Evolutionary conservation across 1,284 basidiomycete genomes (phyloP).

Genomic region (Rhodotorula sp.): DNA sequence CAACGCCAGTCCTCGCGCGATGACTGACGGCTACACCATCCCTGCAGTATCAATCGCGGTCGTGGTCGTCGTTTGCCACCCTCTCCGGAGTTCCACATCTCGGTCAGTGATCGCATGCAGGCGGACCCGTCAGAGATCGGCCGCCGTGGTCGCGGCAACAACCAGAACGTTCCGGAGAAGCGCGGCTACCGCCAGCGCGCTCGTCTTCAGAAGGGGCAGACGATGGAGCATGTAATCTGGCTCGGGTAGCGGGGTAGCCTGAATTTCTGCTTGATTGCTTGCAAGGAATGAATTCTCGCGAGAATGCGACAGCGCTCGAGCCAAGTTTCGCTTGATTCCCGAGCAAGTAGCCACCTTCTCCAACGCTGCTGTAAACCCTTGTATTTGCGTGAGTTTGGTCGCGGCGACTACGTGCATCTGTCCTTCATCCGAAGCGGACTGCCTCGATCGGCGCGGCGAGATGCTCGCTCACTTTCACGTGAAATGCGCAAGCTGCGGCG

Average conservation of each 20-base stretch:
- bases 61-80: conserved; percentile 21
- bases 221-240: neutral
- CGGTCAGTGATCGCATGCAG: conserved; percentile 17
- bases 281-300: no score
- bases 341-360: no score
- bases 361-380: no score
- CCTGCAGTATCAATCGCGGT: conserved; percentile 14
- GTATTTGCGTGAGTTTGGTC: no score
- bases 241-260: conserved; percentile 5
- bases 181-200: conserved; percentile 2
- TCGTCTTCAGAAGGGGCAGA: conserved; percentile 3
- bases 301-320: no score
- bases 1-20: neutral
- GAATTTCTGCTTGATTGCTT: no score
- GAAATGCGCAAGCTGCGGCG: no score
- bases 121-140: neutral
- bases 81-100: conserved; percentile 19
- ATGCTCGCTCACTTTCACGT: no score
- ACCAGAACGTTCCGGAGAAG: conserved; percentile 19
- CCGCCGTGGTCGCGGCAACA: conserved; percentile 6
- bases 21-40: neutral
- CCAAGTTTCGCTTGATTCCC: no score
- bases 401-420: no score
- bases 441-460: no score
- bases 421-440: no score